Base-by-base conservation (phyloP, 805 yeast species). In the Starmera dryadoides region DNA sequence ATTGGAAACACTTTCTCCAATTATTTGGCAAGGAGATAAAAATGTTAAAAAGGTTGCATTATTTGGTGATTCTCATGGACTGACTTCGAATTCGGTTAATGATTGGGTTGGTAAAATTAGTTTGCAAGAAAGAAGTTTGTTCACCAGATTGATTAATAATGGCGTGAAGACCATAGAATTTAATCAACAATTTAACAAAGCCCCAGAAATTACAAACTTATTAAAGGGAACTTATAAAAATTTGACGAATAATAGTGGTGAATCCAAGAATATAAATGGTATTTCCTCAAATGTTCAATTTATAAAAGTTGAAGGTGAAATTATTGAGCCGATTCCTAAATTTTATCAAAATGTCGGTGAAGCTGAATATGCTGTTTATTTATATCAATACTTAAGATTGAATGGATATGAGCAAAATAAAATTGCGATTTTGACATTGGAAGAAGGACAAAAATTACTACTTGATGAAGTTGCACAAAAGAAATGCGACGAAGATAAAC, bases 321-420 rank as follows among this genome's bases (percentile, higher is more conserved):
- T 50, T 2, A 32, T 19, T 21, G 57, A 54, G 35, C 50, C 53
- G 2, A 37, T 42, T 1, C 49, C 56, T 1, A 53, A 49, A 1
- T 42, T 51, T 23, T 55, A 37, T 54, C 71, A 64, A 30, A 48
- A 70, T 41, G 38, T 65, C n/a, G 62, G 57, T 9, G 76, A 76
- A 45, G 80, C 79, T 1, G 75, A 71, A 43, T 69, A 57, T 40
- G 59, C 68, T 15, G 72, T 72, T 14, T 54, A 59, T 1, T 42
- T 75, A 6, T 75, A 59, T 46, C 66, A 64, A 53, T 75, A 72
- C 41, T 56, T 78, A 68, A 47, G 71, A 5, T 42, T 64, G 4
- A 38, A 66, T 17, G 76, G 74, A 0, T 75, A 73, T 42, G 62
- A 72, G 0, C 30, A 48, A 1, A 43, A 51, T 1, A 49, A 50